Conservation (phyloP, 2,329 filamentous ascomycete species). For the Aspergillus nomiae region DNA sequence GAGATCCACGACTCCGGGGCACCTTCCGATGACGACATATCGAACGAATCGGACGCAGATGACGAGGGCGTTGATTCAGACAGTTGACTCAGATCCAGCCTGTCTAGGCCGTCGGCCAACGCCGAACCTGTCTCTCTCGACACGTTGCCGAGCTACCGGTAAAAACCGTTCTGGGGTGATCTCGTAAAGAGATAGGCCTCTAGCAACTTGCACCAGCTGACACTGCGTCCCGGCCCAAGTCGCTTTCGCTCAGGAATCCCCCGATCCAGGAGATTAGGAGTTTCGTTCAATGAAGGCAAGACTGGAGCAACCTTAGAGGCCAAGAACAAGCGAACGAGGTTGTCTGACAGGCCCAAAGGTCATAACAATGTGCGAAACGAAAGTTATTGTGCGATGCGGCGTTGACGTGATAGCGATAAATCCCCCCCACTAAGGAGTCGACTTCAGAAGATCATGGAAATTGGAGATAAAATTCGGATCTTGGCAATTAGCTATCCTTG, state of each 20-base stretch:
- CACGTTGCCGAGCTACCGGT: constrained; percentile 44
- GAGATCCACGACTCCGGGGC: constrained; percentile 92
- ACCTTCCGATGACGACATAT: constrained; percentile 48
- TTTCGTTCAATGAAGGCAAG: background rate
- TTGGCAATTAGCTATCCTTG: background rate
- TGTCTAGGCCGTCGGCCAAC: constrained; percentile 51
- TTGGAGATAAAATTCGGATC: background rate
- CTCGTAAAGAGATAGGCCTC: constrained; percentile 14
- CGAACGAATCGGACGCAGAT: constrained; percentile 41
- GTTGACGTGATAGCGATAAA: constrained; percentile 24
- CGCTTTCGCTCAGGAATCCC: background rate
- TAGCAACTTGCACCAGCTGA: constrained; percentile 15
- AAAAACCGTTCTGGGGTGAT: constrained; percentile 12
- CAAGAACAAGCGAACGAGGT: constrained; percentile 11
- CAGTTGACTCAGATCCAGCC: constrained; percentile 50
- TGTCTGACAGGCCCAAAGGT: constrained; percentile 21
- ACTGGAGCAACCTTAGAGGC: background rate
- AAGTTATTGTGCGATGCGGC: constrained; percentile 36
- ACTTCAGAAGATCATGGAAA: constrained; percentile 12
- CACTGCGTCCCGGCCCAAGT: constrained; percentile 12
- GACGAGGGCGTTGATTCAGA: constrained; percentile 46
- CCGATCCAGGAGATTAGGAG: background rate
- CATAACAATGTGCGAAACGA: constrained; percentile 36
- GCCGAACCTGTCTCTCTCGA: constrained; percentile 48
- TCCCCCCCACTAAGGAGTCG: constrained; percentile 24